phyloP scores from a whole-genome alignment of 495 filamentous ascomycete species.

The Hypoxylon lienhwacheense region DNA sequence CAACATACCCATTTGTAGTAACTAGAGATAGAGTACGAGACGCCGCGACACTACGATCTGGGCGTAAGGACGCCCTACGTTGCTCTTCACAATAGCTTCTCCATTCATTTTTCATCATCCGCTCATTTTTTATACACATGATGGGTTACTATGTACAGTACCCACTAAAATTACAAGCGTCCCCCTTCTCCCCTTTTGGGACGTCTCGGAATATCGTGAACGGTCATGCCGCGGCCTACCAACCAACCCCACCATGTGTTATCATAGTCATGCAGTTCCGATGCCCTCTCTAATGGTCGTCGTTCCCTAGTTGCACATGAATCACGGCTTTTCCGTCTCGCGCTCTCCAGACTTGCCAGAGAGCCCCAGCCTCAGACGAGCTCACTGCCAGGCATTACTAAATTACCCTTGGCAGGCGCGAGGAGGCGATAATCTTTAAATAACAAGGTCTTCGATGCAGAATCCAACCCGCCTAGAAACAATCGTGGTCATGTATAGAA shows the following conservation, averaged over 20 bases:
- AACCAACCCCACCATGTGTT: constrained; percentile 23
- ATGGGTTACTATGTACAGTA: constrained; percentile 37
- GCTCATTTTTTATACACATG: constrained; percentile 32
- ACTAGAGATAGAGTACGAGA: too few relatives aligned
- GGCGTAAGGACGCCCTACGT: background rate
- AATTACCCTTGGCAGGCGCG: constrained; percentile 14
- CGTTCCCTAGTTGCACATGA: constrained; percentile 37
- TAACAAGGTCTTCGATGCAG: constrained; percentile 24
- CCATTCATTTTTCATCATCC: background rate
- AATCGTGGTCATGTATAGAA: constrained; percentile 13
- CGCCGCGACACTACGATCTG: background rate
- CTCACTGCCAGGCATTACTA: constrained; percentile 11
- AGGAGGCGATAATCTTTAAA: constrained; percentile 37
- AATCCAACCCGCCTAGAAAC: constrained; percentile 18
- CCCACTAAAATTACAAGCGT: constrained; percentile 34
- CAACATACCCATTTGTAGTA: background rate
- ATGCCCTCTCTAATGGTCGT: constrained; percentile 29
- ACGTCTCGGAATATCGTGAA: constrained; percentile 23
- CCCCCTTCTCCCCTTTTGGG: constrained; percentile 15
- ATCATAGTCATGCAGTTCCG: constrained; percentile 31
- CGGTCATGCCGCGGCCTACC: constrained; percentile 19
- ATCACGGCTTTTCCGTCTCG: constrained; percentile 24
- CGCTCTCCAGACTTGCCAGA: constrained; percentile 8
- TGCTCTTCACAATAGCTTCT: background rate
- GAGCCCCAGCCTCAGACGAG: constrained; percentile 14